Conservation (phyloP, 2,329 filamentous ascomycete species). For the Allantophomopsis lycopodina region DNA sequence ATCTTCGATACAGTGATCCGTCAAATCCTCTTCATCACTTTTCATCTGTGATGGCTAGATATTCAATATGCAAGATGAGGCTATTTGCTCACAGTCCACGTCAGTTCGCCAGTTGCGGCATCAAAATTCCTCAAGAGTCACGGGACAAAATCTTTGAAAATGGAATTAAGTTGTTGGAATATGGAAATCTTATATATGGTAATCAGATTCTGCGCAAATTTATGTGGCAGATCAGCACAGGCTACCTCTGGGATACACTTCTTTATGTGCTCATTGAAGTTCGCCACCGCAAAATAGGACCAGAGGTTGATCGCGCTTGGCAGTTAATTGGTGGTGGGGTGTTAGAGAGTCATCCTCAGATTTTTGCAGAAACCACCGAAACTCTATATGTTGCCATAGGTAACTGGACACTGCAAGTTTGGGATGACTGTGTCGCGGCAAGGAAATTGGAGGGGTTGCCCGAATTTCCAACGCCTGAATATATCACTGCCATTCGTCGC, state of each 20-base stretch:
- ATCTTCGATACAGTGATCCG: constrained; percentile 25
- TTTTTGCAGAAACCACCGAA: constrained; percentile 14
- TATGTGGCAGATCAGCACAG: constrained; percentile 19
- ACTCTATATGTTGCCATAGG: constrained; percentile 8
- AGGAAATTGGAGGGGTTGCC: too few relatives aligned
- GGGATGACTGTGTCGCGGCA: constrained; percentile 5
- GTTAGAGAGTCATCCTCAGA: constrained; percentile 16
- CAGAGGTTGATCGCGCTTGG: constrained; percentile 17
- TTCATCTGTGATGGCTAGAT: constrained; percentile 12
- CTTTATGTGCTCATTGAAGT: constrained; percentile 22
- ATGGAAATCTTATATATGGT: constrained; percentile 17
- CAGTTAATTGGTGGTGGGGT: constrained; percentile 12
- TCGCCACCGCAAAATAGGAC: constrained; percentile 13
- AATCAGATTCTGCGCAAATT: constrained; percentile 15
- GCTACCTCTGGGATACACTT: constrained; percentile 21
- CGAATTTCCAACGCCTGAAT: too few relatives aligned
- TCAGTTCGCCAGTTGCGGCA: constrained; percentile 8
- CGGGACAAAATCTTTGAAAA: constrained; percentile 19
- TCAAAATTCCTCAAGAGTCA: constrained; percentile 15
- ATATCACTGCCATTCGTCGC: constrained; percentile 10
- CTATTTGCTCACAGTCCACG: constrained; percentile 19
- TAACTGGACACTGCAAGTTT: constrained; percentile 11
- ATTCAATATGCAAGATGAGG: constrained; percentile 16
- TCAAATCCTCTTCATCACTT: constrained; percentile 23
- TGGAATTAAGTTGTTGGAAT: constrained; percentile 22